phyloP scores from a whole-genome alignment of 345 rosid species.

The Brassica incana region DNA sequence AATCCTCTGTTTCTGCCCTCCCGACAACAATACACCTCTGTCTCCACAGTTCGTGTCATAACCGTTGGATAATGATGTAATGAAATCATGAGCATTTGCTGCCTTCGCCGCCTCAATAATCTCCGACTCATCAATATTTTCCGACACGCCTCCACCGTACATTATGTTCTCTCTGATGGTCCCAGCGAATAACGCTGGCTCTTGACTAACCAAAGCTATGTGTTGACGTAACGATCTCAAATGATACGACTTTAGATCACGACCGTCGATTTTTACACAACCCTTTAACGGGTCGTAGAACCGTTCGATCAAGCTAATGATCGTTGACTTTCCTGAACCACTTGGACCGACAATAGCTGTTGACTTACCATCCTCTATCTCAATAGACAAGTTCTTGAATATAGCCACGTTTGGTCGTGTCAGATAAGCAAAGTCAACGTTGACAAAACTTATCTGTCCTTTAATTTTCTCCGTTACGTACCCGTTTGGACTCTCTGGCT shows the following conservation, averaged over 20 bases:
- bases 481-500: conserved; percentile 49
- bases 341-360: conserved; percentile 74
- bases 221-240: conserved; percentile 55
- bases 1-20: conserved; percentile 63
- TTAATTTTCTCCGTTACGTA: conserved; percentile 36
- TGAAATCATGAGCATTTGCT: conserved; percentile 72
- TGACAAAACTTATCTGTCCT: conserved; percentile 45
- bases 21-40: conserved; percentile 48
- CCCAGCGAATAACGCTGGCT: conserved; percentile 61
- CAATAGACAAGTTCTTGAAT: conserved; percentile 53
- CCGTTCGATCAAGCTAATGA: conserved; percentile 56
- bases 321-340: conserved; percentile 74
- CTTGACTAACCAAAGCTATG: conserved; percentile 72
- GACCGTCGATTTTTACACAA: conserved; percentile 47
- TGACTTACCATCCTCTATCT: conserved; percentile 57
- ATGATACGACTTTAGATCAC: conserved; percentile 53
- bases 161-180: conserved; percentile 59
- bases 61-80: conserved; percentile 47
- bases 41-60: conserved; percentile 61
- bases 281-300: conserved; percentile 68
- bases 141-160: conserved; percentile 44
- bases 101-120: conserved; percentile 46
- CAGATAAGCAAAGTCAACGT: conserved; percentile 59
- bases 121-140: conserved; percentile 43
- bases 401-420: conserved; percentile 52